These are phyloP conservation scores for Euphorbia lathyris DNA, from an alignment of 345 rosid species.

Conservation along the genomic window DNA sequence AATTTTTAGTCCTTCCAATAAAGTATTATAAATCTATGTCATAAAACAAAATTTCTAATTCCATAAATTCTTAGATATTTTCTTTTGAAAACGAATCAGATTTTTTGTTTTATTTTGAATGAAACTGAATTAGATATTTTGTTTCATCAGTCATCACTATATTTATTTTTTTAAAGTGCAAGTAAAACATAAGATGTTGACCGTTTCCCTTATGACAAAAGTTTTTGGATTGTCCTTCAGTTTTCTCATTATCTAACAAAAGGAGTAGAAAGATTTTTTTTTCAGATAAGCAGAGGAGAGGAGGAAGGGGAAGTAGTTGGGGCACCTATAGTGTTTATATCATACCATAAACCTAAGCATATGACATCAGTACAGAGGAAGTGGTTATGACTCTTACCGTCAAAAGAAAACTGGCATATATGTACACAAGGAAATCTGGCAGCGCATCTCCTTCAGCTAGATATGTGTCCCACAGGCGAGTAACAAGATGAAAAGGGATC, in stretches of 20 bases:
- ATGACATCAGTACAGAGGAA: slow-evolving; percentile 1
- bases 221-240: background rate
- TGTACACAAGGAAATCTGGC: slow-evolving; percentile 95
- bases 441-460: slow-evolving; percentile 98
- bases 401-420: slow-evolving; percentile 90
- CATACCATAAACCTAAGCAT: background rate
- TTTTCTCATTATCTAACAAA: slow-evolving; percentile 1
- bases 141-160: no score
- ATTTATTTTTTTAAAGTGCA: no score
- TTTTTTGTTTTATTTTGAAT: no score
- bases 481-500: slow-evolving; percentile 88
- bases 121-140: no score
- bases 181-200: background rate
- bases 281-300: background rate
- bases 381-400: slow-evolving; percentile 52
- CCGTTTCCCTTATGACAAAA: background rate
- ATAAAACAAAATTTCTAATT: no score
- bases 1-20: background rate
- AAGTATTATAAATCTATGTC: background rate
- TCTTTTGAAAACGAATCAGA: no score
- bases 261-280: background rate
- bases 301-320: background rate
- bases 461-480: slow-evolving; percentile 97
- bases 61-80: no score
- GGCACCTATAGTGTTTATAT: background rate